phyloP scores from a whole-genome alignment of 1,284 basidiomycete species.

The Microbotryomycetes sp. region DNA sequence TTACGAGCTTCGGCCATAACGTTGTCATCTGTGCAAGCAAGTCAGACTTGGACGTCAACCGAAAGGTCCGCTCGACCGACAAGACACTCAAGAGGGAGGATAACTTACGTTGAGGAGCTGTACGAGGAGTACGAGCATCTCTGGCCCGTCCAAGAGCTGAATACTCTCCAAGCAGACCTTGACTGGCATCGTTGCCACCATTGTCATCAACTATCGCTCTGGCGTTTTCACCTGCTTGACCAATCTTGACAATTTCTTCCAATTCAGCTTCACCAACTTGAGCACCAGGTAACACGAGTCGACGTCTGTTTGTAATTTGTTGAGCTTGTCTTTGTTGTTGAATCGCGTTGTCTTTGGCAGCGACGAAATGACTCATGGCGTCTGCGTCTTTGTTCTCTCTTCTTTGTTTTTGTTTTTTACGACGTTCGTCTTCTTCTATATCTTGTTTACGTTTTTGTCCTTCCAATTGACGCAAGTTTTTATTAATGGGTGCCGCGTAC shows the following conservation, averaged over 20 bases:
- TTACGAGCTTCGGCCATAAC: constrained; percentile 92
- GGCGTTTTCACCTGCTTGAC: constrained; percentile 81
- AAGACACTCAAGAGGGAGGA: constrained; percentile 11
- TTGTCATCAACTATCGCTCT: constrained; percentile 67
- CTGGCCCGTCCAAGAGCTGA: constrained; percentile 69
- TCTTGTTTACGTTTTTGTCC: constrained; percentile 84
- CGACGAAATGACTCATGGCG: constrained; percentile 84
- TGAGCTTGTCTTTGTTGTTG: constrained; percentile 96
- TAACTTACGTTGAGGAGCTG: constrained; percentile 80
- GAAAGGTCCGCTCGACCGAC: constrained; percentile 9
- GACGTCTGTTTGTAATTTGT: constrained; percentile 80
- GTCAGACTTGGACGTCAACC: background rate
- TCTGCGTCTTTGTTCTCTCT: constrained; percentile 51
- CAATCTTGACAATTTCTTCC: constrained; percentile 98
- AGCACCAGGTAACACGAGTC: constrained; percentile 76
- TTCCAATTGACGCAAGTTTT: constrained; percentile 78
- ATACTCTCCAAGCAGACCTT: constrained; percentile 82
- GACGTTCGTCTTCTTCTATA: constrained; percentile 73
- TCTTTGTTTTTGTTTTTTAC: constrained; percentile 71
- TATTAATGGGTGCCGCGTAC: constrained; percentile 81
- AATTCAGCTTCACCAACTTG: constrained; percentile 95
- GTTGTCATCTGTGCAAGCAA: constrained; percentile 64
- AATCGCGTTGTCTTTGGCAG: constrained; percentile 91
- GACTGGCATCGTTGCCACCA: constrained; percentile 69
- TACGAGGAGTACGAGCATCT: constrained; percentile 86